Conservation (phyloP, 2,329 filamentous ascomycete genomes). For the Chaetomium globosum region DNA sequence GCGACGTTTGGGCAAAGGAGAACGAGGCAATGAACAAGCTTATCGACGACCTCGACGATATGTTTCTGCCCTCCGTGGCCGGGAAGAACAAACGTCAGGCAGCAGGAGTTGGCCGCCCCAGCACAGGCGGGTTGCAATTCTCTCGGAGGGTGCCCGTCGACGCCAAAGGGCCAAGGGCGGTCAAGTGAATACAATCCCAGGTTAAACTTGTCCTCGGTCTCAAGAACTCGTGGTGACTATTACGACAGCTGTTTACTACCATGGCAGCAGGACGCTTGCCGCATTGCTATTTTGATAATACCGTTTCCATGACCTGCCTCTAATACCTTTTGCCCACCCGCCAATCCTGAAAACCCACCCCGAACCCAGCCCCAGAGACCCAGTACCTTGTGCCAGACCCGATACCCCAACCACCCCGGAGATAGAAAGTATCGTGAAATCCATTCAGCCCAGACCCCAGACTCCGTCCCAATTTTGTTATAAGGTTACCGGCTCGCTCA, state of each 20-base stretch:
- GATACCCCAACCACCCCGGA: neutral
- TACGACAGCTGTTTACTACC: neutral
- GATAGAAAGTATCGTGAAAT: neutral
- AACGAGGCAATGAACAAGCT: neutral
- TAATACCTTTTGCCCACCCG: neutral
- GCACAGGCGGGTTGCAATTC: no score
- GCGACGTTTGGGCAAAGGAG: neutral
- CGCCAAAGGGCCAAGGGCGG: no score
- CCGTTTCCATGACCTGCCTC: neutral
- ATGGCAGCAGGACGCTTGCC: no score
- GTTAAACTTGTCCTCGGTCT: neutral
- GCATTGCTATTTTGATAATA: neutral
- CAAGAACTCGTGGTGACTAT: neutral
- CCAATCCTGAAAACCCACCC: neutral
- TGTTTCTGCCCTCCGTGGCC: neutral
- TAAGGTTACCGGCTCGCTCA: neutral
- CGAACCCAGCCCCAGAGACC: neutral
- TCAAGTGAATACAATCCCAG: neutral
- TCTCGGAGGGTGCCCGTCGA: neutral
- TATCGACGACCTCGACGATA: conserved; percentile 12
- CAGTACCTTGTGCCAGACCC: neutral
- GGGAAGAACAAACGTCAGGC: neutral
- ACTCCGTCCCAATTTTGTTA: neutral
- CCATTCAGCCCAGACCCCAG: neutral
- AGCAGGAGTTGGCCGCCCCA: no score